phyloP scores from a whole-genome alignment of 108 stramenopile species.

The Cyclostephanos invisitatus region DNA sequence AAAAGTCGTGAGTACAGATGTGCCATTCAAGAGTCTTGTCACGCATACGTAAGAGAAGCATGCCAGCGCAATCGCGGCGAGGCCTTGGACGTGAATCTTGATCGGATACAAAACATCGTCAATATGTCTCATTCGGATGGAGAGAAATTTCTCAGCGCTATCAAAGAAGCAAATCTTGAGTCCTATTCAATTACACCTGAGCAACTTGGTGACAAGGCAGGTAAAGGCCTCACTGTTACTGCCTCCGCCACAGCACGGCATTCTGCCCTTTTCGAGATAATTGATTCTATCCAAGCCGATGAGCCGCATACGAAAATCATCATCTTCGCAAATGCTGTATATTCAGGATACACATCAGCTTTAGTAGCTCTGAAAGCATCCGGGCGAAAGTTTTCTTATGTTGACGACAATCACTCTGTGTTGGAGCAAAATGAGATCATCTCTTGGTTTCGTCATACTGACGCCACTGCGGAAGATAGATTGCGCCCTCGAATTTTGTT shows the following conservation, averaged over 20 bases:
- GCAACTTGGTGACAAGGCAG: conserved; percentile 29
- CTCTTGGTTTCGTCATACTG: conserved; percentile 37
- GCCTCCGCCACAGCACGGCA: conserved; percentile 26
- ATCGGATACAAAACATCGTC: conserved; percentile 15
- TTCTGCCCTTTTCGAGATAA: conserved; percentile 24
- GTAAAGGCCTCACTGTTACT: conserved; percentile 29
- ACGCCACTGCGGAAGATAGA: conserved; percentile 46
- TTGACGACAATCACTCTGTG: conserved; percentile 38
- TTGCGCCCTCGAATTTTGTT: conserved; percentile 38
- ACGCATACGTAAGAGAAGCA: conserved; percentile 29
- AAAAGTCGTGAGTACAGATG: conserved; percentile 37
- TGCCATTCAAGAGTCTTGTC: conserved; percentile 21
- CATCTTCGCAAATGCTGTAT: conserved; percentile 37
- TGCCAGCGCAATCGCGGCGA: conserved; percentile 32
- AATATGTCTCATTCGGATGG: conserved; percentile 31
- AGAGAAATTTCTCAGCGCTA: conserved; percentile 19
- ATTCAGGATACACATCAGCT: conserved; percentile 31
- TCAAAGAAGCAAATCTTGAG: conserved; percentile 24
- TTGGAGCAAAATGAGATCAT: conserved; percentile 38
- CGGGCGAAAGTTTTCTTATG: conserved; percentile 28
- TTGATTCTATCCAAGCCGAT: conserved; percentile 25
- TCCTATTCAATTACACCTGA: conserved; percentile 31
- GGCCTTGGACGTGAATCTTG: conserved; percentile 16
- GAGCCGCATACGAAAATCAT: conserved; percentile 43
- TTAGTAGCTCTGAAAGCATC: conserved; percentile 24